Evolutionary conservation across 2,329 filamentous ascomycete species (phyloP), one percentile per base, ranked within the genome.

Genomic region (Epicoccum nigrum): DNA sequence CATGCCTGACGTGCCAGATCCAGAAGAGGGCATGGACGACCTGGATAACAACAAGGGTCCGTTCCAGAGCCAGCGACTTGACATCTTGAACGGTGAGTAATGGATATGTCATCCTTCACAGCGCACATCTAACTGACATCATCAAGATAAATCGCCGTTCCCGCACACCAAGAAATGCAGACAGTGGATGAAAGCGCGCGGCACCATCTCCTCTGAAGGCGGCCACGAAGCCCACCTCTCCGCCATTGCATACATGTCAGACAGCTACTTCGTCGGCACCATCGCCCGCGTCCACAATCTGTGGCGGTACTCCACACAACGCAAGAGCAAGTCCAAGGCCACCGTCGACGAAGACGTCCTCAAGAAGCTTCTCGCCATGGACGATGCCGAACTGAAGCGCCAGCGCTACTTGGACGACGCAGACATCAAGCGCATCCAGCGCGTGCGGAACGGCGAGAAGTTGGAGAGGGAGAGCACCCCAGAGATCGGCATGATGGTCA

Each of bases 221-320:
- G 90, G 91, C 1, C 84, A 87, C 58, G 83, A 88, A 64, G 90
- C 92, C 9, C 92, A 97, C 70, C 79, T 97, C 28, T 88, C 84
- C 30, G 94, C 94, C 7, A 80, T 99, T 55, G 93, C 93, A 19
- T 99, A 97, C 77, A 89, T 97, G 78, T 90, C 87, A 20, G 93
- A 97, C 75, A 89, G 84, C 68, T 94, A 90, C 77, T 97, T 99
- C 75, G 92, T 97, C 72, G 92, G 90, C 31, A 97, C 92, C 2
- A 85, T 97, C 7, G 81, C 87, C 21, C 85, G 90, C 16, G 86
- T 92, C 46, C 92, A 97, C 73, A 82, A 85, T 49, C 81, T 97
- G 28, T 92, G 89, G 83, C 82, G 89, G 12, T 90, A 89, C 70
- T 84, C 82, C 1, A 81, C 77, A 11, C 79, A 54, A 4, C 67